phyloP scores from a whole-genome alignment of 257 asterid species.

The Jacaranda mimosifolia region DNA sequence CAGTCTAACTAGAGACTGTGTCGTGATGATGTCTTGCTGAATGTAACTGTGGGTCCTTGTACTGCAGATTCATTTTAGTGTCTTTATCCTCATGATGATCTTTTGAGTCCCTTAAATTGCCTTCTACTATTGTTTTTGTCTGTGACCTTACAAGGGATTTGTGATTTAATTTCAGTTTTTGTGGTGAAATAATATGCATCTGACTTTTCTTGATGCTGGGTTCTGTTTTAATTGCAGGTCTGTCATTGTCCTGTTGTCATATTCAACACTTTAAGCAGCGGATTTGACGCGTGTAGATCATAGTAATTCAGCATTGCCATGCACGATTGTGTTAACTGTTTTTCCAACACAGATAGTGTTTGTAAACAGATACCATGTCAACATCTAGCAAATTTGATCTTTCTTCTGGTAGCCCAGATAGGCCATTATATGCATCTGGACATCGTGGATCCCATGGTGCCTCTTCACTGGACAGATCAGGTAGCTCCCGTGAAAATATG shows the following conservation, averaged over 20 bases:
- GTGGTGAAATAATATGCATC: conserved; percentile 34
- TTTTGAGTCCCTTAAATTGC: conserved; percentile 20
- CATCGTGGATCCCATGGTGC: conserved; percentile 77
- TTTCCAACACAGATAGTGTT: conserved; percentile 60
- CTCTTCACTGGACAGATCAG: conserved; percentile 80
- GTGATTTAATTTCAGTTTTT: conserved; percentile 28
- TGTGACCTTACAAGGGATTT: conserved; percentile 19
- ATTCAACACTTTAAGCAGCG: conserved; percentile 51
- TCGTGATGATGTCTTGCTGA: conserved; percentile 8
- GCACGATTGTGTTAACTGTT: conserved; percentile 75
- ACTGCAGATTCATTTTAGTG: conserved; percentile 20
- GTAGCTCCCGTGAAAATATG: conserved; percentile 76
- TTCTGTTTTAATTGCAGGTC: conserved; percentile 51
- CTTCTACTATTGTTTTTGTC: conserved; percentile 9
- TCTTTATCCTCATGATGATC: conserved; percentile 13
- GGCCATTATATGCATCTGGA: conserved; percentile 74
- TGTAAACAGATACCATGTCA: conserved; percentile 84
- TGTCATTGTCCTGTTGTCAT: conserved; percentile 43
- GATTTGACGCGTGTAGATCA: conserved; percentile 58
- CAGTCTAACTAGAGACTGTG: background rate
- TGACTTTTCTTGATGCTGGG: conserved; percentile 16
- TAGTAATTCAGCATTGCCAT: conserved; percentile 69
- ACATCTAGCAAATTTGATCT: conserved; percentile 87
- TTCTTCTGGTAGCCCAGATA: conserved; percentile 89
- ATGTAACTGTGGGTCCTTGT: background rate